Conservation (phyloP, 108 stramenopile genomes). For the Discostella stelligeroides region DNA sequence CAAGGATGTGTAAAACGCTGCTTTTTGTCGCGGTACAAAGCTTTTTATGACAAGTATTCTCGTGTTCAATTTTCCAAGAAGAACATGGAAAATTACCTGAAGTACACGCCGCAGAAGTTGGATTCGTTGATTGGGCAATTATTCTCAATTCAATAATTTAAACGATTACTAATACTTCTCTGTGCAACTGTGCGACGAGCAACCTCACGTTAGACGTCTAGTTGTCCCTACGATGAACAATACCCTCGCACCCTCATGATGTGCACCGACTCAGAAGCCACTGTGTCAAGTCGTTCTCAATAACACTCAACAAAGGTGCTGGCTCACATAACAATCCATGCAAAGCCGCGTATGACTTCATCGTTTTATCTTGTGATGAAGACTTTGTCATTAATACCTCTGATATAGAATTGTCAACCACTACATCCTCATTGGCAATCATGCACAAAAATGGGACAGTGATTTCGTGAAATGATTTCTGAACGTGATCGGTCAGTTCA, state of each 20-base stretch:
- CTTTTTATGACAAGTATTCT: conserved; percentile 79
- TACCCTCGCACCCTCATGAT: neutral
- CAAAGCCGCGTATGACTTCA: conserved; percentile 66
- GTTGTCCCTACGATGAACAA: too few relatives aligned
- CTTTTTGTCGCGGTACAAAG: conserved; percentile 72
- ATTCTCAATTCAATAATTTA: conserved; percentile 32
- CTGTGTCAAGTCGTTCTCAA: conserved; percentile 66
- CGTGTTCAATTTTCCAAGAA: conserved; percentile 85
- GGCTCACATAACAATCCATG: conserved; percentile 87
- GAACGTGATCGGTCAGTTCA: conserved; percentile 54
- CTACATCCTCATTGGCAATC: conserved; percentile 82
- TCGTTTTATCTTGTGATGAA: conserved; percentile 38
- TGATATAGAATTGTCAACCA: conserved; percentile 76
- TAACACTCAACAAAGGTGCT: conserved; percentile 67
- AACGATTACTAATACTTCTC: neutral
- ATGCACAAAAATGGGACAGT: conserved; percentile 63
- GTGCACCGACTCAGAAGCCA: conserved; percentile 57
- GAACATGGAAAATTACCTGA: conserved; percentile 82
- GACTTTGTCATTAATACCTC: conserved; percentile 55
- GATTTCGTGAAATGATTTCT: conserved; percentile 46
- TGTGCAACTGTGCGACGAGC: neutral
- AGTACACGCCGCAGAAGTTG: conserved; percentile 74
- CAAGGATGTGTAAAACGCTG: conserved; percentile 65
- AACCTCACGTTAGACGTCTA: neutral
- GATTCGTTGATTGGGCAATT: conserved; percentile 46